These are phyloP conservation scores for Pharnaceum exiguum DNA, from an alignment of 148 eudicot genomes.

Conservation along the genomic window DNA sequence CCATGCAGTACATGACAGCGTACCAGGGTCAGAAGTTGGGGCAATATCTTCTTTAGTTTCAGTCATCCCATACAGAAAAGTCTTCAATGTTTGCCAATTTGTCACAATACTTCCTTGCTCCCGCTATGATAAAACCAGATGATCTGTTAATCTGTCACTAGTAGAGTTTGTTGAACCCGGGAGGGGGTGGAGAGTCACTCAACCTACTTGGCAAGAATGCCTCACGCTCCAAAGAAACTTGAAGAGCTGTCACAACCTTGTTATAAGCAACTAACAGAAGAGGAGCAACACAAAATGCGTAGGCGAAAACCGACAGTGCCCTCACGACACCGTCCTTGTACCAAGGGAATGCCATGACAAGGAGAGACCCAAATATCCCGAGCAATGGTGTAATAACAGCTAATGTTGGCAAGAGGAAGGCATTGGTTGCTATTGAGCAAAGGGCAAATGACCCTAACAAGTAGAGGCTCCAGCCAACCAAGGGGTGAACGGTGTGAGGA, in stretches of 20 bases:
- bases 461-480: constrained; percentile 86
- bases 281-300: constrained; percentile 70
- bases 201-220: constrained; percentile 65
- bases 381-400: constrained; percentile 64
- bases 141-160: constrained; percentile 14
- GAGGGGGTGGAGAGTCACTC: constrained; percentile 46
- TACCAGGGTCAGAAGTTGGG: too few species aligned
- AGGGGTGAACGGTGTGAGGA: constrained; percentile 78
- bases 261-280: constrained; percentile 44
- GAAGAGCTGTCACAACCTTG: constrained; percentile 43
- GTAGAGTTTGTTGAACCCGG: constrained; percentile 66
- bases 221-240: constrained; percentile 64
- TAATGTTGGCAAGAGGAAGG: constrained; percentile 58
- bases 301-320: constrained; percentile 53
- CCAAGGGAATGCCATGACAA: constrained; percentile 82
- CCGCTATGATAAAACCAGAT: background rate
- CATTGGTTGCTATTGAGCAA: constrained; percentile 46
- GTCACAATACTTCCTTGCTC: background rate
- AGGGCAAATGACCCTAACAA: constrained; percentile 61
- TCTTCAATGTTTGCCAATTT: constrained; percentile 11
- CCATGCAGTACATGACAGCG: too few species aligned
- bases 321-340: constrained; percentile 64
- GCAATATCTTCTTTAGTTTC: too few species aligned
- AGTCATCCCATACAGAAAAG: too few species aligned
- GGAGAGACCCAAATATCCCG: constrained; percentile 62